phyloP scores from a whole-genome alignment of 208 protist genomes.

The Acanthamoeba royreba region DNA sequence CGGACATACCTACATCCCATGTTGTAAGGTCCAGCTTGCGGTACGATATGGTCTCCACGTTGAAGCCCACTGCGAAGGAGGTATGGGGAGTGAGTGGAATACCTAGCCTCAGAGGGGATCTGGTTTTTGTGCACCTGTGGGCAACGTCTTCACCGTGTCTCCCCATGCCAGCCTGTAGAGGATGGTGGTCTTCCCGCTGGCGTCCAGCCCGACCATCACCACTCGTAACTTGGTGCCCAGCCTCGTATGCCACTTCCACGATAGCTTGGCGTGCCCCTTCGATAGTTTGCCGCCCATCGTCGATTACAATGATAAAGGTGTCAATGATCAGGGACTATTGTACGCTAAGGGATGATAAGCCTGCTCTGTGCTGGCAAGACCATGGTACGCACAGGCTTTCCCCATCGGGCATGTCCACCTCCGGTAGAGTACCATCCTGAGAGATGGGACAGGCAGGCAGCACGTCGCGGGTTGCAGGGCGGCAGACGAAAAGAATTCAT shows the following conservation, averaged over 20 bases:
- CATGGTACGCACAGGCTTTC: too few relatives aligned
- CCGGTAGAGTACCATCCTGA: too few relatives aligned
- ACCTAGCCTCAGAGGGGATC: neutral
- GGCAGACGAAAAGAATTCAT: too few relatives aligned
- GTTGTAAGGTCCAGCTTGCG: neutral
- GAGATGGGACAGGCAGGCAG: too few relatives aligned
- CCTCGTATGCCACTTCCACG: neutral
- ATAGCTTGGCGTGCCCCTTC: neutral
- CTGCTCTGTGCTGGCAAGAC: too few relatives aligned
- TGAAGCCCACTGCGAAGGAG: neutral
- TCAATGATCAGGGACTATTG: neutral
- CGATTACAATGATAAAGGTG: neutral
- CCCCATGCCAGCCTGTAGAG: conserved; percentile 4
- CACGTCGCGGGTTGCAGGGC: too few relatives aligned
- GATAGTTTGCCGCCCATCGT: neutral
- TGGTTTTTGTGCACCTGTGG: neutral
- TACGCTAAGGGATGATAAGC: too few relatives aligned
- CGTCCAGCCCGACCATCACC: neutral
- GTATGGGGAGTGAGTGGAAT: neutral
- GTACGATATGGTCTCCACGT: conserved; percentile 30
- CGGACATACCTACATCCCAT: neutral
- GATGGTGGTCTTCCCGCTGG: conserved; percentile 28
- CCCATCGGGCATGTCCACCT: too few relatives aligned
- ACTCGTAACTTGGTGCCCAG: neutral
- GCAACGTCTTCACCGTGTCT: neutral